Evolutionary conservation across 176 grass and related monocot genomes (phyloP).

Genomic region (Elaeis guineensis): DNA sequence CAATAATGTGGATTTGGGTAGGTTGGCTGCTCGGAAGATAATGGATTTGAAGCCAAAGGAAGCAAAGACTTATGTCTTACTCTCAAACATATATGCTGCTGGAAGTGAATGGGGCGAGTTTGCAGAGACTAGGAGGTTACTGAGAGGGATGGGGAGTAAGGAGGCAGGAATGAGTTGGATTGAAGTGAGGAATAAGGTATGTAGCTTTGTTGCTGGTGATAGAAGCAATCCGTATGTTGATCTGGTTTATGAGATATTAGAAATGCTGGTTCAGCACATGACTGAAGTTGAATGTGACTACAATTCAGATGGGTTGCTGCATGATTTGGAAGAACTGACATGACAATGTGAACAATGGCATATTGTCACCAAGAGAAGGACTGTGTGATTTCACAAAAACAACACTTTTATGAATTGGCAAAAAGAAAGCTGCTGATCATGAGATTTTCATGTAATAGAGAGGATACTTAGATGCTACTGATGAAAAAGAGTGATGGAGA

Average conservation of each 20-base stretch:
- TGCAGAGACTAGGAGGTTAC: slow-evolving; percentile 29
- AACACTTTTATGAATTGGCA: no score
- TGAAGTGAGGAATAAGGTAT: slow-evolving; percentile 31
- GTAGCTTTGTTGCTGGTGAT: slow-evolving; percentile 39
- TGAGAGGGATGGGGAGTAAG: slow-evolving; percentile 31
- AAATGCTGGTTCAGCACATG: slow-evolving; percentile 41
- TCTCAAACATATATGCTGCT: slow-evolving; percentile 57
- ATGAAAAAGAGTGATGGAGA: no score
- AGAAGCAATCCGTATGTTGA: slow-evolving; percentile 32
- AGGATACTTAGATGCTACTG: no score
- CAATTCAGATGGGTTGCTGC: background rate
- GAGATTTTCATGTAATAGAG: no score
- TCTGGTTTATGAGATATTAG: slow-evolving; percentile 32
- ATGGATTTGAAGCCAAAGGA: slow-evolving; percentile 38
- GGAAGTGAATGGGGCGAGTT: slow-evolving; percentile 50
- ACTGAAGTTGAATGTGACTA: slow-evolving; percentile 20
- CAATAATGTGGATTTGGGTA: slow-evolving; percentile 37
- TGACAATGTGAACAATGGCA: no score
- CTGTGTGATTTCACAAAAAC: no score
- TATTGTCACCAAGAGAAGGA: no score
- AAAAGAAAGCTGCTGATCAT: no score
- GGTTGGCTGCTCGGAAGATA: slow-evolving; percentile 42
- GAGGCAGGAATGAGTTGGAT: slow-evolving; percentile 46
- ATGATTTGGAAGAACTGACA: background rate
- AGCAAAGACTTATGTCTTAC: slow-evolving; percentile 27